These are phyloP conservation scores for Colletotrichum eleusines DNA, from an alignment of 2,329 filamentous ascomycete genomes.

Conservation along the genomic window DNA sequence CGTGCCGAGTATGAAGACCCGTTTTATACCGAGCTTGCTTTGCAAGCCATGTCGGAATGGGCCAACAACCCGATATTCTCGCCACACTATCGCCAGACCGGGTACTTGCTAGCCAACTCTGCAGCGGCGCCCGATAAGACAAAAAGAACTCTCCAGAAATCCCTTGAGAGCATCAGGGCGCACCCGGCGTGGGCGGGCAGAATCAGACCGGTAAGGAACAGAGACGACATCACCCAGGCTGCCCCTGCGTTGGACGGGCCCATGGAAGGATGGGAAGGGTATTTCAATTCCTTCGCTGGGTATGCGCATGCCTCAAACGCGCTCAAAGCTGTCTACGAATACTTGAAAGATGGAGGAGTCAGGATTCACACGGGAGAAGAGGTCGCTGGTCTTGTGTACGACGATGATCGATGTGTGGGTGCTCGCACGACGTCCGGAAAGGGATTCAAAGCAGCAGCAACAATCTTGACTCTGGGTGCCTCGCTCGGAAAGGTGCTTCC, in stretches of 20 bases:
- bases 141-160: conserved; percentile 54
- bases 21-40: conserved; percentile 47
- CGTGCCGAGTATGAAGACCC: conserved; percentile 51
- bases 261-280: conserved; percentile 67
- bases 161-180: conserved; percentile 53
- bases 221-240: conserved; percentile 53
- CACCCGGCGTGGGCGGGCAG: conserved; percentile 56
- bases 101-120: conserved; percentile 60
- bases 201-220: conserved; percentile 52
- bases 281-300: conserved; percentile 68
- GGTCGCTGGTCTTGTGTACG: conserved; percentile 56
- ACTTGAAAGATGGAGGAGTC: conserved; percentile 50
- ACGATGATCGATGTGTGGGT: conserved; percentile 46
- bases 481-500: conserved; percentile 61
- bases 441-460: conserved; percentile 45
- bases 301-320: conserved; percentile 69
- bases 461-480: conserved; percentile 65
- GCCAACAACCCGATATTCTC: conserved; percentile 53
- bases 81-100: conserved; percentile 49
- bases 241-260: conserved; percentile 62
- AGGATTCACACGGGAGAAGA: conserved; percentile 55
- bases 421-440: conserved; percentile 45
- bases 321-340: conserved; percentile 59
- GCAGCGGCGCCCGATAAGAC: conserved; percentile 59
- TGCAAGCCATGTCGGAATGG: conserved; percentile 49